Base-by-base conservation (phyloP, 495 filamentous ascomycete species). In the Bombardia bombarda region DNA sequence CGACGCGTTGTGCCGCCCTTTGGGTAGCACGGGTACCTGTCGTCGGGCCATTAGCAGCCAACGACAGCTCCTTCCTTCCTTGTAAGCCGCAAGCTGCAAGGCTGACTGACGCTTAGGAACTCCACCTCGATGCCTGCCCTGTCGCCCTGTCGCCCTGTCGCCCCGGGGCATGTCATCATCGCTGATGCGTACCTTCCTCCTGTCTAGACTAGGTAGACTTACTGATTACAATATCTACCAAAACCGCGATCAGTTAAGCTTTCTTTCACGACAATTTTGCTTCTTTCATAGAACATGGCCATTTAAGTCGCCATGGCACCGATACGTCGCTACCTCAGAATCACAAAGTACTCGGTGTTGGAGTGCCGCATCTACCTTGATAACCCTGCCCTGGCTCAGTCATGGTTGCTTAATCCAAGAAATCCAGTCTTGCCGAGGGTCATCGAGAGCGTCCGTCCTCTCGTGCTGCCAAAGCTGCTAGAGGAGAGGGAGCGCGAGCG, bases 341-440 rank as follows among this genome's bases (percentile, higher is more conserved):
- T 92, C 45, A 85, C 81, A 45, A 84, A 88, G 57, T 84, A 85
- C 62, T 93, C 92, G 14, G 88, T 95, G 42, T 75, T 98, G 35
- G 92, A 98, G 73, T 85, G 83, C 38, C 87, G 90, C 31, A 90
- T 98, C 53, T 98, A 95, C 64, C 79, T 95, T 33, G 92, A 96
- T 44, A 87, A 86, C 43, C 92, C 92, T 2, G 77, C 84, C 7
- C 81, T 93, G 33, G 70, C 69, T 5, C 74, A 81, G 31, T 70
- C 80, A 46, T 98, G 92, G 92, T 80, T 98, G 7, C 74, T 95
- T 34, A 78, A 78, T 47, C 62, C 81, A 14, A 75, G 79, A 34
- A 70, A 85, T 46, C 80, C 83, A 1, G 74, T 88, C 22, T 75
- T 98, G 8, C 82, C 81, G 10, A 82, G 81, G 41, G 79, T 96